phyloP scores from a whole-genome alignment of 202 grass and related monocot genomes.

The Zizania palustris region DNA sequence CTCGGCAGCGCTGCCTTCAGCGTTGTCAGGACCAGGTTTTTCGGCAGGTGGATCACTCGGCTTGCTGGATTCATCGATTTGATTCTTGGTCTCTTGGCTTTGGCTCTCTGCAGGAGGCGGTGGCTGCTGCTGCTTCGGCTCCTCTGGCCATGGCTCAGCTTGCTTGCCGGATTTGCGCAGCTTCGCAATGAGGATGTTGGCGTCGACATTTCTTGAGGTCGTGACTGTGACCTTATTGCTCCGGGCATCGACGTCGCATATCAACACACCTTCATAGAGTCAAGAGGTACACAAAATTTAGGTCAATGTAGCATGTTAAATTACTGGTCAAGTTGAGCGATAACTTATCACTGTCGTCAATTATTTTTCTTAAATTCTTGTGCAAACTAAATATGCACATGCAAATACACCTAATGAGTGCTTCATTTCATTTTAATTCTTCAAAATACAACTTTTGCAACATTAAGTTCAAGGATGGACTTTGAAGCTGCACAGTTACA shows the following conservation, averaged over 20 bases:
- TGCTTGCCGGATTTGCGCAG: slow-evolving; percentile 80
- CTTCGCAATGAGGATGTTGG: slow-evolving; percentile 56
- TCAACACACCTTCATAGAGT: slow-evolving; percentile 57
- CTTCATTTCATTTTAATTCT: neutral
- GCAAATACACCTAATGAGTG: slow-evolving; percentile 5
- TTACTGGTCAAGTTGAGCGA: neutral
- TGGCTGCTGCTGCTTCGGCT: slow-evolving; percentile 29
- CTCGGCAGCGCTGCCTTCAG: slow-evolving; percentile 27
- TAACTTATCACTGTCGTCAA: neutral
- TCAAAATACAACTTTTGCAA: neutral
- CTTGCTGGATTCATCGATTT: slow-evolving; percentile 43
- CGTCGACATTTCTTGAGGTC: slow-evolving; percentile 47
- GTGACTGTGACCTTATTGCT: slow-evolving; percentile 77
- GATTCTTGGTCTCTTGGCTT: slow-evolving; percentile 44
- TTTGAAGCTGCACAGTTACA: neutral
- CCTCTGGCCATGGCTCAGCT: slow-evolving; percentile 63
- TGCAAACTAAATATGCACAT: neutral
- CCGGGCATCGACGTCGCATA: slow-evolving; percentile 67
- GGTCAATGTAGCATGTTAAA: neutral
- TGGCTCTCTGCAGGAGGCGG: slow-evolving; percentile 43
- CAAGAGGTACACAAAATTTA: slow-evolving; percentile 25
- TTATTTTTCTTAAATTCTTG: neutral
- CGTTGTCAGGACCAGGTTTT: slow-evolving; percentile 37
- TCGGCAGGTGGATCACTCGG: slow-evolving; percentile 39
- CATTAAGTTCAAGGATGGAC: neutral